Base-by-base conservation (phyloP, 331 rosid genomes). In the Saraca asoca region DNA sequence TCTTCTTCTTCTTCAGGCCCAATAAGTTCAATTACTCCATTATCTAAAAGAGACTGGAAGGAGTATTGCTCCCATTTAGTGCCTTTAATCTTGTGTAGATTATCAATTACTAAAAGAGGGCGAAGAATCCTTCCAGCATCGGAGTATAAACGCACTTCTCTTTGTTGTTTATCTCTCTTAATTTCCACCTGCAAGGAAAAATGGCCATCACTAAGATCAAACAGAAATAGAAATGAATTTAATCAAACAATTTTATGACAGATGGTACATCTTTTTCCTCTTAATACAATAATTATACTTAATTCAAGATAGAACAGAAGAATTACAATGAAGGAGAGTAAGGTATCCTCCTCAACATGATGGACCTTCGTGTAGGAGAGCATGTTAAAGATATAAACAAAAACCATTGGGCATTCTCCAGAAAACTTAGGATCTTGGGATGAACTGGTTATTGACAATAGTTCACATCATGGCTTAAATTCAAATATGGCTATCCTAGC, bases 1-100 rank as follows among this genome's bases (percentile, higher is more conserved):
- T 94, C 99, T 76, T 94, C 99, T 71, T 94, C 97, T 83, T 94
- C 99, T 79, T 94, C 99, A 8, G 95, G 78, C 54, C 99, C 99
- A 54, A 94, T 68, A 54, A 94, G 82, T 71, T 90, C 99, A 56
- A 94, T 70, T 31, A 90, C 80, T 53, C 99, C 99, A 66, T 69
- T 79, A 37, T 94, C 77, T 38, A 94, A 69, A 46, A 90, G 86
- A 68, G 82, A 74, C 55, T 51, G 79, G 75, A 94, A 90, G 12
- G 89, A 59, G 59, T 62, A 49, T 39, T 71, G 75, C 10, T 71
- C 81, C 16, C 71, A 85, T 62, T 90, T 91, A 44, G 70, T 62
- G 34, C 73, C 76, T 69, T 83, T 80, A 18, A 83, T 67, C 88
- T 79, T 90, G 24, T 54, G 74, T 68, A 94, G 79, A 76, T 85